phyloP scores from a whole-genome alignment of 2,329 filamentous ascomycete genomes.

The Xylaria arbuscula region DNA sequence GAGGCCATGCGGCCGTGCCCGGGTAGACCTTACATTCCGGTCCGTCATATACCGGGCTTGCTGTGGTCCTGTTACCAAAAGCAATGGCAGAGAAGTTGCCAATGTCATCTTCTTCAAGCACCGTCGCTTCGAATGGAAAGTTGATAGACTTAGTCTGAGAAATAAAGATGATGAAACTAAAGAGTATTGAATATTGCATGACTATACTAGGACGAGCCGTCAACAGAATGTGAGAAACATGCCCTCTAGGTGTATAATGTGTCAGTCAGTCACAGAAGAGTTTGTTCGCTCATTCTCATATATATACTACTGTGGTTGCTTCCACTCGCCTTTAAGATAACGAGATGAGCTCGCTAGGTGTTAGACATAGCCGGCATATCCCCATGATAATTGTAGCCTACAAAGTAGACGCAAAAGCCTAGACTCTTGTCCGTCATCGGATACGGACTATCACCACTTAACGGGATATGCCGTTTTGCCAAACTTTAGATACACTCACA shows the following conservation, averaged over 20 bases:
- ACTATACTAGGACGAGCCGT: slow-evolving; percentile 7
- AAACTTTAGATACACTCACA: neutral
- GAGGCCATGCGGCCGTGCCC: slow-evolving; percentile 48
- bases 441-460: neutral
- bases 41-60: slow-evolving; percentile 41
- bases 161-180: slow-evolving; percentile 25
- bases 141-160: slow-evolving; percentile 33
- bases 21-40: slow-evolving; percentile 49
- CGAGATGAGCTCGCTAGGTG: neutral
- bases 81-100: slow-evolving; percentile 49
- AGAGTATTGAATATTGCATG: slow-evolving; percentile 34
- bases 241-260: neutral
- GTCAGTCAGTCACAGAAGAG: neutral
- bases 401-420: neutral
- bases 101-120: slow-evolving; percentile 49
- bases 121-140: slow-evolving; percentile 44
- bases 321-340: neutral
- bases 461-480: slow-evolving; percentile 5
- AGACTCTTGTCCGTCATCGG: slow-evolving; percentile 6
- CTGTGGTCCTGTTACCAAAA: slow-evolving; percentile 44
- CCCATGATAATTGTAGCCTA: slow-evolving; percentile 12
- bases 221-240: neutral
- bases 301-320: slow-evolving; percentile 15
- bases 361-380: slow-evolving; percentile 14
- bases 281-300: neutral